Evolutionary conservation across 2,329 filamentous ascomycete species (phyloP), one percentile per base, ranked within the genome.

Genomic region (Ceratocystis eucalypticola): DNA sequence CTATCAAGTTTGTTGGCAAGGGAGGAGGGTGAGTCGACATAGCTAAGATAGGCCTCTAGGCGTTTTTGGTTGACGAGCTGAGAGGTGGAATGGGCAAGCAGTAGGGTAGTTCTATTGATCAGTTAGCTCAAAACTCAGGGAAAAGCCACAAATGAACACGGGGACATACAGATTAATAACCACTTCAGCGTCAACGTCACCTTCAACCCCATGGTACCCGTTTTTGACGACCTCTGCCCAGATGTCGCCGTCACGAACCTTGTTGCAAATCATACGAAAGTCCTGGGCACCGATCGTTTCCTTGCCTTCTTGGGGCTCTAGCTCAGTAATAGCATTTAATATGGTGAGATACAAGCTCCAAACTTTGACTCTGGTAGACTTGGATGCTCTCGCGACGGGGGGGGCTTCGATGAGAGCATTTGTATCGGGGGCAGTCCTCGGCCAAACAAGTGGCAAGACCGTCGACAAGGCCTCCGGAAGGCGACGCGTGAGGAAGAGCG

Each of bases 331-430:
- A 48, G 91, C 88, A 77, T 96, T 96, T 69, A 97, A 80, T 63
- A 96, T 88, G 20, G 92, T 96, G 70, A 97, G 82, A 74, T 97
- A 99, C 72, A 99, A 82, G 75, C 91, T 96, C 94, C 94, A 99
- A 69, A 97, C 88, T 76, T 97, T 99, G 75, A 96, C 88, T 70
- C 92, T 82, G 67, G 90, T 94, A 41, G 87, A 88, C 70, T 88
- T 85, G 53, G 89, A 92, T 65, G 91, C 91, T 69, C 82, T 84
- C 65, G 89, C 87, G 65, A 96, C 85, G 3, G 91, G 90, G 33
- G 91, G 88, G 33, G 83, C 79, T 67, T 85, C 81, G 45, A 71
- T 73, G 22, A 75, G 69, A 41, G 77, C 76, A 74, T 79, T 75
- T 62, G 80, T 77, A 22, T 77, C 76, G 66, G 80, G 76, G 37